A percentile compares a stretch with the other conserved stretches of the same genome.
Conservation (phyloP, 2,329 filamentous ascomycete genomes). For the Alternaria alternata region DNA sequence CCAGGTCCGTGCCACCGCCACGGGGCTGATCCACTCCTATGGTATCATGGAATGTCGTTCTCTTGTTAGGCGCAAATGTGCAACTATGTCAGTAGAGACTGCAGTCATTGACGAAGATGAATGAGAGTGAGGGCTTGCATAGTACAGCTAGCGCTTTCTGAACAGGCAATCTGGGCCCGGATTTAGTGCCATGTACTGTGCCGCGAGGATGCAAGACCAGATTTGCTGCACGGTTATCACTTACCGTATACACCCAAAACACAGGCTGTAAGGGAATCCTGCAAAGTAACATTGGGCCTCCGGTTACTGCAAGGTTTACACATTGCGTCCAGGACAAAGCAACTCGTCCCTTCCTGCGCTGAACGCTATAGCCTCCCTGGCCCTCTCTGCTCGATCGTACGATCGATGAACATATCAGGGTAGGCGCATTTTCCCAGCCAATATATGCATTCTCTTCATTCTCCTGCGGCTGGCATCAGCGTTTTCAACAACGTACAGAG, state of each 20-base stretch:
- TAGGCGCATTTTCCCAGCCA: background rate
- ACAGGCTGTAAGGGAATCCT: background rate
- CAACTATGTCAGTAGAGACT: background rate
- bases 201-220: conserved; percentile 1
- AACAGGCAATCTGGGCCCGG: too few relatives aligned
- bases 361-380: background rate
- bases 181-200: background rate
- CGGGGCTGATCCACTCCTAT: conserved; percentile 2
- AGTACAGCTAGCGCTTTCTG: background rate
- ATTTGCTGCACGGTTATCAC: background rate
- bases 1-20: conserved; percentile 20
- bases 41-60: background rate
- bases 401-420: background rate
- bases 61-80: background rate
- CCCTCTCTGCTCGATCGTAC: background rate
- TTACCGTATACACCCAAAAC: background rate
- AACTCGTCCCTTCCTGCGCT: background rate
- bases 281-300: background rate
- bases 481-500: background rate
- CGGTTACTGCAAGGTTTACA: background rate
- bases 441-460: background rate
- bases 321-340: background rate
- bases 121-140: background rate
- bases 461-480: background rate
- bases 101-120: background rate